Evolutionary conservation across 345 rosid genomes (phyloP).

Genomic region (Isatis tinctoria): DNA sequence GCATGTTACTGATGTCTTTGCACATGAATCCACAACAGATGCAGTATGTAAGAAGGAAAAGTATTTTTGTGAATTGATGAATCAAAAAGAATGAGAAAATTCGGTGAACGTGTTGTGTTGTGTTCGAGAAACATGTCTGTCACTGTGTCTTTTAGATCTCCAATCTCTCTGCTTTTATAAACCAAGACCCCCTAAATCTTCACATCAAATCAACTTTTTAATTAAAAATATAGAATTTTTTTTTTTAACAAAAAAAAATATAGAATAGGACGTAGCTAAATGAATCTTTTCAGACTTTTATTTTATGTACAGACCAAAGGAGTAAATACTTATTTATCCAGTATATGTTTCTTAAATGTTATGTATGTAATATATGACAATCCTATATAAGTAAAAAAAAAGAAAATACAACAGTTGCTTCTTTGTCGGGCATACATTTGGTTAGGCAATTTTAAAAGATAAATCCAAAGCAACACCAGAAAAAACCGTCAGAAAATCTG

Average conservation of each 20-base stretch:
- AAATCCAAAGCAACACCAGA: constrained; percentile 1
- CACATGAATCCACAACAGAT: constrained; percentile 33
- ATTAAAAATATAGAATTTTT: not conserved
- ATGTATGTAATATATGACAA: not conserved
- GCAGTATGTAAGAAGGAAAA: constrained; percentile 24
- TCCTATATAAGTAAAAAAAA: not conserved
- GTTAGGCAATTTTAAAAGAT: constrained; percentile 1
- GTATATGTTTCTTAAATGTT: not conserved
- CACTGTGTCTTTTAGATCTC: constrained; percentile 37
- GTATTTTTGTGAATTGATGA: not conserved
- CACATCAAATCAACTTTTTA: not conserved
- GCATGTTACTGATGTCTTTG: constrained; percentile 53
- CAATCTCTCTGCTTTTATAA: not conserved
- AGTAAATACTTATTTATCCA: not conserved
- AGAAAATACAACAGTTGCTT: not conserved
- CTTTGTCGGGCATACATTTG: not conserved
- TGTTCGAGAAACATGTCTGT: constrained; percentile 62
- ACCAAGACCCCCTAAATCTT: constrained; percentile 5
- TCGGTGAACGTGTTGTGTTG: constrained; percentile 31
- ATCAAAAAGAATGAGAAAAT: not conserved
- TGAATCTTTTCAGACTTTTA: not conserved
- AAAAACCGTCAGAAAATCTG: not conserved
- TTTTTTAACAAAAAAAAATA: too few relatives aligned
- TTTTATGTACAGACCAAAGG: not conserved
- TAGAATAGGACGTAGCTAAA: not conserved